Conservation (phyloP, 495 filamentous ascomycete species). For the Clohesyomyces aquaticus region DNA sequence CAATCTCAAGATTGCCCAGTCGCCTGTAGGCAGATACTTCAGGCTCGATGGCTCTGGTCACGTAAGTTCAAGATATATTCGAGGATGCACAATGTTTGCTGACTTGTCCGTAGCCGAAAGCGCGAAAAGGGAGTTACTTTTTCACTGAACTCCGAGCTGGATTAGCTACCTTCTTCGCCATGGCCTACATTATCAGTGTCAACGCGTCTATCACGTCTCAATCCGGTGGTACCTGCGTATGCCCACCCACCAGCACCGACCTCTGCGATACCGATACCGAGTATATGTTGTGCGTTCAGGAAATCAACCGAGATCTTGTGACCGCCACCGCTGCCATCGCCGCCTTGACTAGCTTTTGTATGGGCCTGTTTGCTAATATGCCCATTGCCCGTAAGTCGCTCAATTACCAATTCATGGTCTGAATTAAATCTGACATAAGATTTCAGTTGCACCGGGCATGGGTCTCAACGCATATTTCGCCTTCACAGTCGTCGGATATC, state of each 20-base stretch:
- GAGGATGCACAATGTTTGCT: background rate
- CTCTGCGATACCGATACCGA: constrained; percentile 59
- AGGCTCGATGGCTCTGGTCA: constrained; percentile 74
- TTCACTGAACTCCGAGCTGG: constrained; percentile 79
- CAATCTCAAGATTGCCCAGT: constrained; percentile 60
- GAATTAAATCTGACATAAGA: background rate
- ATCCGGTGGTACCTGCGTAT: constrained; percentile 76
- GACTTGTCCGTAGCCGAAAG: constrained; percentile 52
- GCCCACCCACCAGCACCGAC: constrained; percentile 56
- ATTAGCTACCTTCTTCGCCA: constrained; percentile 81
- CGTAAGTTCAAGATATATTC: constrained; percentile 54
- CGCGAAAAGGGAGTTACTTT: constrained; percentile 75
- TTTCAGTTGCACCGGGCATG: constrained; percentile 65
- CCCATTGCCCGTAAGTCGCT: constrained; percentile 29
- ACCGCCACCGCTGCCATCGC: constrained; percentile 81
- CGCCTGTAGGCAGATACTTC: constrained; percentile 72
- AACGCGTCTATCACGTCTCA: constrained; percentile 66
- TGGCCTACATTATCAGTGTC: constrained; percentile 78
- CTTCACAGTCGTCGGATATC: constrained; percentile 76
- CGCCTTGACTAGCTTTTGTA: constrained; percentile 68
- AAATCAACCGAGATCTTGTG: constrained; percentile 73
- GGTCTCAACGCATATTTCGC: constrained; percentile 84
- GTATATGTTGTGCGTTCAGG: constrained; percentile 66
- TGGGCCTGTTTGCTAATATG: constrained; percentile 75
- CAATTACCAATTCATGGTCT: background rate